A percentile compares a stretch with the other conserved stretches of the same genome.
Evolutionary conservation across 2,329 filamentous ascomycete species (phyloP).

Genomic region (Clonostachys chloroleuca): DNA sequence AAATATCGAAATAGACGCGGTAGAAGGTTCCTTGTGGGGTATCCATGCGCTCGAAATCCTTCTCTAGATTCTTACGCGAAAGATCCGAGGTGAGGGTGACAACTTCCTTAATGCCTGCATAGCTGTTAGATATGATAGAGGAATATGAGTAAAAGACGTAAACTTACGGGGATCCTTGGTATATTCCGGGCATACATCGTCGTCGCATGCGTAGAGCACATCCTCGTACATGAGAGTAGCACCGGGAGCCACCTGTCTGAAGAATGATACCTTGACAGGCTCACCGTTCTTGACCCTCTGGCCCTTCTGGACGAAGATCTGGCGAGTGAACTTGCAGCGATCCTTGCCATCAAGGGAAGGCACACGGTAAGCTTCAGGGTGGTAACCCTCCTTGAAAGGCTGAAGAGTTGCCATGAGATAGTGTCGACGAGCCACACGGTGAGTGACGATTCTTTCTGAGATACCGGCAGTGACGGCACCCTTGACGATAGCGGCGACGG

Average conservation of each 20-base stretch:
- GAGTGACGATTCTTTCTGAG: conserved; percentile 92
- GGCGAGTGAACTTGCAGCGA: conserved; percentile 95
- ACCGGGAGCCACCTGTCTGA: conserved; percentile 94
- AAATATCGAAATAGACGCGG: conserved; percentile 74
- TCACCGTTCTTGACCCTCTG: conserved; percentile 99
- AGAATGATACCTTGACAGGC: conserved; percentile 97
- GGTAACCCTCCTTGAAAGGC: conserved; percentile 97
- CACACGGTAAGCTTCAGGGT: conserved; percentile 96
- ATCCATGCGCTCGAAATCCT: conserved; percentile 99
- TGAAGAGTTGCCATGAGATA: conserved; percentile 99
- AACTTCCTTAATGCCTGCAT: conserved; percentile 92
- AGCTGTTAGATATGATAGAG: conserved; percentile 14
- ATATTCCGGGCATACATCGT: conserved; percentile 97
- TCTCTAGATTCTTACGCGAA: conserved; percentile 96
- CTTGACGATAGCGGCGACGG: conserved; percentile 96
- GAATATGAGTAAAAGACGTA: neutral
- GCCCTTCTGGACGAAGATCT: conserved; percentile 98
- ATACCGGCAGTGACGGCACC: conserved; percentile 97
- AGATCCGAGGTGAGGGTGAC: conserved; percentile 96
- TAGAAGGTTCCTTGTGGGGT: conserved; percentile 97
- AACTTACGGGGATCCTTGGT: conserved; percentile 97
- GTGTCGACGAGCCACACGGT: conserved; percentile 93
- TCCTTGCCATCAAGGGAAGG: conserved; percentile 96
- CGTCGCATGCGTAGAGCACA: conserved; percentile 94
- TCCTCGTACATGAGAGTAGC: conserved; percentile 99